phyloP scores from a whole-genome alignment of 108 stramenopile genomes.

The Nitzschia inconspicua region DNA sequence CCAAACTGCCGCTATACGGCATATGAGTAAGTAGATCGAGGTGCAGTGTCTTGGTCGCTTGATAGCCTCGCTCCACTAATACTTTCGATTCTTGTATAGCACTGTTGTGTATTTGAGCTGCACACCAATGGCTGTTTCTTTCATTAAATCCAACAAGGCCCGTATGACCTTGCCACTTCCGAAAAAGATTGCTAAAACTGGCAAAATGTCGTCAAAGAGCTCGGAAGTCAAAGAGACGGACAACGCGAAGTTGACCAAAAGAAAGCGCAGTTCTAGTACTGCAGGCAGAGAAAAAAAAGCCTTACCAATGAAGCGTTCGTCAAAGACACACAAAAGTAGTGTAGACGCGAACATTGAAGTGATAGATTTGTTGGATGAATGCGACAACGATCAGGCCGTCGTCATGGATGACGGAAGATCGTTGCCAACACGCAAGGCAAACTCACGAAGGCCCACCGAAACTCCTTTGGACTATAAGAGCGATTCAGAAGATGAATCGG shows the following conservation, averaged over 20 bases:
- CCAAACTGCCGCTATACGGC: slow-evolving; percentile 44
- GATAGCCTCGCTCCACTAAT: neutral
- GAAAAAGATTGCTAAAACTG: slow-evolving; percentile 3
- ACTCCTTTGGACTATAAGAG: slow-evolving; percentile 10
- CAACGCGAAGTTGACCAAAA: slow-evolving; percentile 21
- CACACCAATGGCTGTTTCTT: slow-evolving; percentile 3
- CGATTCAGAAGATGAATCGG: slow-evolving; percentile 19
- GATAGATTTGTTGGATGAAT: slow-evolving; percentile 45
- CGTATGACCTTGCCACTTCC: slow-evolving; percentile 35
- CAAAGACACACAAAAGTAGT: slow-evolving; percentile 8
- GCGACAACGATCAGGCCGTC: slow-evolving; percentile 34
- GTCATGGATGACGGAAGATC: too few relatives aligned
- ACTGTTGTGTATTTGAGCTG: slow-evolving; percentile 28
- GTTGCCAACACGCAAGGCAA: neutral
- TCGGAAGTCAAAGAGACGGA: slow-evolving; percentile 4
- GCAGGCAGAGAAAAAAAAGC: slow-evolving; percentile 29
- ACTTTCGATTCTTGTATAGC: slow-evolving; percentile 8
- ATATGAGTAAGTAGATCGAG: slow-evolving; percentile 42
- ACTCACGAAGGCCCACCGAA: slow-evolving; percentile 2
- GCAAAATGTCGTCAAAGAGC: neutral
- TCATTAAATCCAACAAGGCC: slow-evolving; percentile 27
- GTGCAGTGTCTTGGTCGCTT: neutral
- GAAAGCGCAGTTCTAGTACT: slow-evolving; percentile 9
- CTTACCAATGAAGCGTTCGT: slow-evolving; percentile 7
- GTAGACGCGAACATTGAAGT: slow-evolving; percentile 15